Base-by-base conservation (phyloP, 1,284 basidiomycete species). In the Boletellus deceptivus region DNA sequence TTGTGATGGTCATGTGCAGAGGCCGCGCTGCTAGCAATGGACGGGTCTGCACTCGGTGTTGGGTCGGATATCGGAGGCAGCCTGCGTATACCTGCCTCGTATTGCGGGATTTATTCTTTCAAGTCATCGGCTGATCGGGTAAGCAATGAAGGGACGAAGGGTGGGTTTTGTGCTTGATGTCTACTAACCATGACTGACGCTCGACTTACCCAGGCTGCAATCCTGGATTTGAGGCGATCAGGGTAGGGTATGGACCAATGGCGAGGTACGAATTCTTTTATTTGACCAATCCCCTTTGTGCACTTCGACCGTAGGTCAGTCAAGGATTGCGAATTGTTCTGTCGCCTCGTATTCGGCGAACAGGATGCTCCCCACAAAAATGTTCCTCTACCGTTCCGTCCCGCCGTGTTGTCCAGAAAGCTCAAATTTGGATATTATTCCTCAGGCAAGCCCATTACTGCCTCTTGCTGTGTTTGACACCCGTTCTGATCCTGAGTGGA, bases 31-130 rank as follows among this genome's bases (percentile, higher is more conserved):
- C 71, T 93, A 24, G 85, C 83, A 0, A 79, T 83, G 71, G 88
- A 91, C 55, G 91, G 89, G 6, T 78, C 84, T 3, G 82, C 83
- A 0, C 64, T 93, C 2, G 93, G 93, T 0, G 75, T 92, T 53
- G 93, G 93, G 2, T 81, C 78, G 9, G 92, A 93, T 64, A 80
- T 91, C 57, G 83, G 80, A 41, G 92, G 91, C 24, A 86, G 83
- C 63, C 64, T 84, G 53, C 75, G 93, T 14, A 93, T 95, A 49
- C 93, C 93, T 0, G 75, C 91, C 0, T 77, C 80, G 3, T 93
- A 87, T 62, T 90, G 86, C 55, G 93, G 93, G 0, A 75, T 90
- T 29, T 95, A 87, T 60, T 81, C 86, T 6, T 60, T 96, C 40
- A 96, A 94, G 66, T 89, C 93, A 3, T 79, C 75, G 10, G 43